Percentiles rank a stretch among this genome's conserved stretches.
Conservation (phyloP, 805 yeast species). For the Ogataea minuta region DNA sequence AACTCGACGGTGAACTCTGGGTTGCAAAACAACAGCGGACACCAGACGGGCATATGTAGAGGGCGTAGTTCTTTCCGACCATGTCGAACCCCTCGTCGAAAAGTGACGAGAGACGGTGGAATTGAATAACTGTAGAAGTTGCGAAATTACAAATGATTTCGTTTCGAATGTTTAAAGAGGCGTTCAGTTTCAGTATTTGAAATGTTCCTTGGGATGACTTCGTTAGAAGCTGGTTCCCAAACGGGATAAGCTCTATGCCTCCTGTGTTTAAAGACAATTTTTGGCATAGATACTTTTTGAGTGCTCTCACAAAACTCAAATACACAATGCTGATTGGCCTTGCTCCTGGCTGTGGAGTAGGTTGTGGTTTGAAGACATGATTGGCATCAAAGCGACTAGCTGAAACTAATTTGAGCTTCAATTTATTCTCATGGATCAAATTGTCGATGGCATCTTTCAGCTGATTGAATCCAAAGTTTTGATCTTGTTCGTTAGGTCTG, state of each 20-base stretch:
- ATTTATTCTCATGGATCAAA: constrained; percentile 27
- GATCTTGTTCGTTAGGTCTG: constrained; percentile 12
- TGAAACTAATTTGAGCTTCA: constrained; percentile 27
- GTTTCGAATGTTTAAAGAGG: constrained; percentile 46
- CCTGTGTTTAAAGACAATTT: constrained; percentile 26
- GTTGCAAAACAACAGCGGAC: constrained; percentile 44
- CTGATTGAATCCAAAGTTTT: constrained; percentile 29
- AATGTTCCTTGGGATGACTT: constrained; percentile 14
- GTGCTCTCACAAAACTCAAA: constrained; percentile 49
- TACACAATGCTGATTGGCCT: constrained; percentile 36
- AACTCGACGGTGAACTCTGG: constrained; percentile 34
- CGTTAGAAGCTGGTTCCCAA: constrained; percentile 45
- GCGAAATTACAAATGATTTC: constrained; percentile 41
- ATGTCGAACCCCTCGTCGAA: constrained; percentile 15
- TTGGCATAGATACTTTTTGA: constrained; percentile 39
- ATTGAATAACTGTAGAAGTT: constrained; percentile 14
- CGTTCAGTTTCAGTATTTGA: constrained; percentile 43
- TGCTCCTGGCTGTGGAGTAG: constrained; percentile 12
- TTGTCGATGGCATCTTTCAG: constrained; percentile 34
- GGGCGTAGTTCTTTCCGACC: constrained; percentile 35
- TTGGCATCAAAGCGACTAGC: constrained; percentile 29
- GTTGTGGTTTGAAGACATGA: constrained; percentile 23
- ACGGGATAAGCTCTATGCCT: constrained; percentile 42
- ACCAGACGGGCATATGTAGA: constrained; percentile 56
- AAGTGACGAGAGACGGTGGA: constrained; percentile 22